Evolutionary conservation across 148 eudicot genomes (phyloP).

Genomic region (Camellia lanceoleosa): DNA sequence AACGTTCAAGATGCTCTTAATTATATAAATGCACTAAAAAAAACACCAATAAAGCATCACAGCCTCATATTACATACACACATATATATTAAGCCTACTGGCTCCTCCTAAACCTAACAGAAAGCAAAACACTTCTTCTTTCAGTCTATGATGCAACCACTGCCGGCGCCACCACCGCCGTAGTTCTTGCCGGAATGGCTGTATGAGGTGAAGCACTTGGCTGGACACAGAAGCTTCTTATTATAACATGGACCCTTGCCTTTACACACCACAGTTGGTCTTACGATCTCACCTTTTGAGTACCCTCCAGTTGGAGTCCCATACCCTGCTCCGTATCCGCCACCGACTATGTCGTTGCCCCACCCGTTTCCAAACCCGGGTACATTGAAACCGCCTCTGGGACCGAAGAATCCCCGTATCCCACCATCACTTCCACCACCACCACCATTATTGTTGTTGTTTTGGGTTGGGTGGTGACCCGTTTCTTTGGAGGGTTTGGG

Average conservation of each 20-base stretch:
- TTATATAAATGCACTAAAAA: no score
- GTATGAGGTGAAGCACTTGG: conserved; percentile 78
- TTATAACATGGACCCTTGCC: conserved; percentile 71
- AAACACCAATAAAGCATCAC: no score
- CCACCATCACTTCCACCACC: background rate
- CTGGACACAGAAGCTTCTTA: conserved; percentile 83
- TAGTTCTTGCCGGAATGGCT: conserved; percentile 76
- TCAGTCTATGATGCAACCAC: conserved; percentile 94
- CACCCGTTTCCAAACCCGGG: conserved; percentile 53
- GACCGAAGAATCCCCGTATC: conserved; percentile 37
- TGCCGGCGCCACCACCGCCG: conserved; percentile 89
- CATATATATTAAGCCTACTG: background rate
- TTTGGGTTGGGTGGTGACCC: background rate
- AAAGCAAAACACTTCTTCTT: conserved; percentile 69
- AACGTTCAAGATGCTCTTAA: no score
- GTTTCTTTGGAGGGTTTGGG: background rate
- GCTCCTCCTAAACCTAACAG: conserved; percentile 36
- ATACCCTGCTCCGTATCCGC: conserved; percentile 78
- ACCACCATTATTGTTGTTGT: background rate
- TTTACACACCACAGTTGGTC: conserved; percentile 55
- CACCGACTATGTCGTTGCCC: conserved; percentile 38
- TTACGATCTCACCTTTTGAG: conserved; percentile 45
- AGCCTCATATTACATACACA: no score
- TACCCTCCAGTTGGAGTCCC: conserved; percentile 79
- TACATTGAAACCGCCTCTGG: conserved; percentile 51